Evolutionary conservation across 768 basidiomycete species (phyloP).

Genomic region (Auriscalpium orientale): DNA sequence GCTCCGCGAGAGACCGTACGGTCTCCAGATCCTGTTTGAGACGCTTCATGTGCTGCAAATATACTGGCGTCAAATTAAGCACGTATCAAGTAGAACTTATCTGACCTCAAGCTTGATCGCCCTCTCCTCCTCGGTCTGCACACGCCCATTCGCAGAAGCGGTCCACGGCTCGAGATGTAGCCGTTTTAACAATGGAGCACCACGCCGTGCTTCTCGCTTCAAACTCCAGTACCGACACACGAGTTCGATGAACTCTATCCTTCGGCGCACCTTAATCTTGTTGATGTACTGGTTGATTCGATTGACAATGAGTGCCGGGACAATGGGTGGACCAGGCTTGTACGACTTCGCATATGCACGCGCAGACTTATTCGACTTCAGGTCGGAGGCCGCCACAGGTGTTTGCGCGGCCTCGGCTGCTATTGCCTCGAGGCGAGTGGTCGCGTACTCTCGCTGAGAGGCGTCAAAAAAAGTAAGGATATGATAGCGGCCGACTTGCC

Average conservation of each 20-base stretch:
- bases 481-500: slow-evolving; percentile 35
- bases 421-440: slow-evolving; percentile 48
- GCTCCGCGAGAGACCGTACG: slow-evolving; percentile 57
- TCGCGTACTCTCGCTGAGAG: slow-evolving; percentile 59
- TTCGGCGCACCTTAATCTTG: slow-evolving; percentile 66
- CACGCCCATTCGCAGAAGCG: slow-evolving; percentile 52
- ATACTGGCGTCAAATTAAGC: not conserved
- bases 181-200: slow-evolving; percentile 88
- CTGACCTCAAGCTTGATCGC: slow-evolving; percentile 73
- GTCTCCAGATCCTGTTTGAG: slow-evolving; percentile 73
- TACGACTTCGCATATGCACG: slow-evolving; percentile 90
- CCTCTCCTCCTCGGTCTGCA: slow-evolving; percentile 79
- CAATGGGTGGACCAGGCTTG: slow-evolving; percentile 86
- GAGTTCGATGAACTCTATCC: slow-evolving; percentile 63
- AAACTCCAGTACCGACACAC: slow-evolving; percentile 95
- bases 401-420: slow-evolving; percentile 41
- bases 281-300: slow-evolving; percentile 69
- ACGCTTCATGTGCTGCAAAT: slow-evolving; percentile 44
- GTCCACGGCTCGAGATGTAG: slow-evolving; percentile 98
- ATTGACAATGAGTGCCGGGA: slow-evolving; percentile 79
- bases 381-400: slow-evolving; percentile 30
- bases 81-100: not conserved
- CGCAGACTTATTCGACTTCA: slow-evolving; percentile 64
- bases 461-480: not conserved
- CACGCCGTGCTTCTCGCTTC: slow-evolving; percentile 87